Conservation (phyloP, 768 basidiomycete genomes). For the Calocybe cyanea region DNA sequence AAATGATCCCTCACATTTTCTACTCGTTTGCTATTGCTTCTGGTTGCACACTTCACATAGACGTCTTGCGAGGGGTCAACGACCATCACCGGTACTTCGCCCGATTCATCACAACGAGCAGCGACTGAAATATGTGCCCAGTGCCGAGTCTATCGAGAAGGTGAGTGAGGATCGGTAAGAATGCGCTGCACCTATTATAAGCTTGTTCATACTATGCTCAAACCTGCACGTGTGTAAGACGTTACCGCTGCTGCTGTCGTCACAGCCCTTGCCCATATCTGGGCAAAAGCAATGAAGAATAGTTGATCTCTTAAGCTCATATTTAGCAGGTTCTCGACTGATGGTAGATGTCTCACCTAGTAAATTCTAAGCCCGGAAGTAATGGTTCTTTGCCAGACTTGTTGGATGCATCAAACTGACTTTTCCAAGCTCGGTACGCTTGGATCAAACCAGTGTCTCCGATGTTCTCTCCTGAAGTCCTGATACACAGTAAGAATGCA, state of each 20-base stretch:
- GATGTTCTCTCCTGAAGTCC: slow-evolving; percentile 90
- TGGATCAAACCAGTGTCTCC: slow-evolving; percentile 84
- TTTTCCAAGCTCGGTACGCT: slow-evolving; percentile 90
- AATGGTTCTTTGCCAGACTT: slow-evolving; percentile 61
- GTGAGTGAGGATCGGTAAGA: slow-evolving; percentile 87
- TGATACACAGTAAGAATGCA: slow-evolving; percentile 25
- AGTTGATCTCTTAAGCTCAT: slow-evolving; percentile 68
- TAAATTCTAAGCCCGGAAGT: slow-evolving; percentile 78
- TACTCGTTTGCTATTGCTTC: slow-evolving; percentile 98
- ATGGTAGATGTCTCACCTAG: slow-evolving; percentile 42
- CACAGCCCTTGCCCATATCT: slow-evolving; percentile 83
- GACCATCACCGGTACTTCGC: slow-evolving; percentile 88
- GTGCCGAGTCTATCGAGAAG: slow-evolving; percentile 41
- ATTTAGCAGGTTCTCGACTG: not conserved
- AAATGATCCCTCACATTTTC: slow-evolving; percentile 98
- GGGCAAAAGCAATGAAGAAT: slow-evolving; percentile 89
- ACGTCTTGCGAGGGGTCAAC: slow-evolving; percentile 92
- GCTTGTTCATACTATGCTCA: not conserved
- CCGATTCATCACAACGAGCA: not conserved
- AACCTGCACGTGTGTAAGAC: too few relatives aligned
- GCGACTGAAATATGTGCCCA: not conserved
- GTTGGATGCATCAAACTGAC: slow-evolving; percentile 59
- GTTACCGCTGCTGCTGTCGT: slow-evolving; percentile 74
- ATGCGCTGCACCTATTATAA: slow-evolving; percentile 64
- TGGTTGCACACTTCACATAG: slow-evolving; percentile 90